phyloP scores from a whole-genome alignment of 306 rosid species.

The Arachis stenosperma region DNA sequence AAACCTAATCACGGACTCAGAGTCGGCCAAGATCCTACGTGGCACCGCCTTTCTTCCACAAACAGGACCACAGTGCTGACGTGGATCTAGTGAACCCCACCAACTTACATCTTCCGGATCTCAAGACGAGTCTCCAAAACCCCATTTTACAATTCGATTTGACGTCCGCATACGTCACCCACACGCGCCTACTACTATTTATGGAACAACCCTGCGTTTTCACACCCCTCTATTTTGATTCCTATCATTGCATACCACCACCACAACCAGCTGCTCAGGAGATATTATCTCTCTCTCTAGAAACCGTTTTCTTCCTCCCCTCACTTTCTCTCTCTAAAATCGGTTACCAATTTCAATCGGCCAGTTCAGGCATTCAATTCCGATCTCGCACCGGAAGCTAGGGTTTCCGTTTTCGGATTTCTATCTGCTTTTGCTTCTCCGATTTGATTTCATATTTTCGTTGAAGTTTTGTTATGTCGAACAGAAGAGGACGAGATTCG shows the following conservation, averaged over 20 bases:
- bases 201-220: not conserved
- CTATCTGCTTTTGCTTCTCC: not conserved
- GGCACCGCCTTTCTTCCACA: constrained; percentile 13
- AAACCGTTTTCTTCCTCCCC: not conserved
- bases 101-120: constrained; percentile 47
- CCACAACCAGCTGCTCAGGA: not conserved
- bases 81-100: constrained; percentile 36
- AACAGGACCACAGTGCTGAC: constrained; percentile 43
- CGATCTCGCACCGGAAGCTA: constrained; percentile 26
- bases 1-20: constrained; percentile 16
- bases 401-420: constrained; percentile 13
- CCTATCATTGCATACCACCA: constrained; percentile 3
- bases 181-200: constrained; percentile 32
- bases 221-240: not conserved
- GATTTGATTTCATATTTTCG: constrained; percentile 1
- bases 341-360: not conserved
- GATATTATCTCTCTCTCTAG: constrained; percentile 44
- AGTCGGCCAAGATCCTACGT: constrained; percentile 29
- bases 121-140: constrained; percentile 43
- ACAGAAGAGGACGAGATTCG: constrained; percentile 54
- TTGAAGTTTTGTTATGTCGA: constrained; percentile 49
- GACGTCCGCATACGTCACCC: constrained; percentile 62
- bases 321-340: constrained; percentile 31
- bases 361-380: constrained; percentile 17
- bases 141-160: constrained; percentile 37